A percentile compares a stretch with the other conserved stretches of the same genome.
Conservation (phyloP, 1,284 basidiomycete species). For the Peniophora sp. region DNA sequence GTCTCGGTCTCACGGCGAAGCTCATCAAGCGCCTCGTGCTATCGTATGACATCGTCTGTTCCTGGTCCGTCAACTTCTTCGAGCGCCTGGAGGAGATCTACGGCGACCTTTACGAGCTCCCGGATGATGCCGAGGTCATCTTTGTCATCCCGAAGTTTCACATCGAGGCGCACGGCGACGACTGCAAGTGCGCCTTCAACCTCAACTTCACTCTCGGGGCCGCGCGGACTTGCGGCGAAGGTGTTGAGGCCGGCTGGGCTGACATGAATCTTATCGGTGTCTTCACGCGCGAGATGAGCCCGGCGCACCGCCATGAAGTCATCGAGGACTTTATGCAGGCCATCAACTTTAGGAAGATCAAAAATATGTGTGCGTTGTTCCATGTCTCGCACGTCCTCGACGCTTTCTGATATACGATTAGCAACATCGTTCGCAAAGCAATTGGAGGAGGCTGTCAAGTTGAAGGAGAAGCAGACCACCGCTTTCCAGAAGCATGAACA, state of each 20-base stretch:
- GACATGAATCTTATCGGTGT: conserved; percentile 9
- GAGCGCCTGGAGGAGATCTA: conserved; percentile 6
- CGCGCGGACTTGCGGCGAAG: conserved; percentile 26
- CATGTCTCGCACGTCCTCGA: neutral
- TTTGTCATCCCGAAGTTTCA: conserved; percentile 25
- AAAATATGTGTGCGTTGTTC: conserved; percentile 6
- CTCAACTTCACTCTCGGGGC: conserved; percentile 18
- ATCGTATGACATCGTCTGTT: conserved; percentile 22
- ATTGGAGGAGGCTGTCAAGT: conserved; percentile 1
- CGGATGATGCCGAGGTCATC: neutral
- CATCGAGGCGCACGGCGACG: conserved; percentile 17
- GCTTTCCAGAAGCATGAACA: conserved; percentile 3
- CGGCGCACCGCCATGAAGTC: conserved; percentile 21
- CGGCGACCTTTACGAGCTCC: neutral
- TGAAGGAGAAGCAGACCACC: neutral
- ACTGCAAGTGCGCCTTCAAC: conserved; percentile 17
- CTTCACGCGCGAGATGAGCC: conserved; percentile 25
- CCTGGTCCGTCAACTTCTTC: conserved; percentile 14
- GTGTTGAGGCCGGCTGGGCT: conserved; percentile 22
- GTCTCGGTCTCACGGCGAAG: neutral
- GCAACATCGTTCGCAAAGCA: neutral
- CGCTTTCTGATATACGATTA: neutral
- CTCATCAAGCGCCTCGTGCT: conserved; percentile 7
- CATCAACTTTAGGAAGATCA: conserved; percentile 21
- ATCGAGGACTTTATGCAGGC: conserved; percentile 23